These are phyloP conservation scores for Aspergillus quadricinctus DNA, from an alignment of 2,329 filamentous ascomycete genomes.

Conservation along the genomic window DNA sequence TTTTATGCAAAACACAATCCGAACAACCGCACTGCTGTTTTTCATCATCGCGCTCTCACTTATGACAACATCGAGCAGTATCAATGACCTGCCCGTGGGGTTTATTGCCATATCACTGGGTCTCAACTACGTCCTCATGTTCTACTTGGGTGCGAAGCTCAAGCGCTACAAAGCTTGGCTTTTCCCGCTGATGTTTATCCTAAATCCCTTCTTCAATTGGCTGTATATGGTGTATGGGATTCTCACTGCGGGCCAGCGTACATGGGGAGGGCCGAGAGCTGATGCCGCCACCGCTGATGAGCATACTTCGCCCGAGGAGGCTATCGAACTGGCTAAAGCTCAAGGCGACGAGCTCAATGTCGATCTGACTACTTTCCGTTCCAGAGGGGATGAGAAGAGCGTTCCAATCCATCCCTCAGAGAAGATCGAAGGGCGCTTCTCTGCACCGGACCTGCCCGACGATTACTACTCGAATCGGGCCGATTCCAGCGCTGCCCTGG, in stretches of 20 bases:
- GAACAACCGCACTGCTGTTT: constrained; percentile 88
- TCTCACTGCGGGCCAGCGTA: constrained; percentile 88
- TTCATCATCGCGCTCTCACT: constrained; percentile 89
- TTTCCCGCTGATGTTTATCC: constrained; percentile 89
- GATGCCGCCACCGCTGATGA: constrained; percentile 79
- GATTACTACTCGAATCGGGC: constrained; percentile 68
- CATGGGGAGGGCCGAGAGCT: constrained; percentile 90
- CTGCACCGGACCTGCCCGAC: constrained; percentile 62
- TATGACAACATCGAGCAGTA: constrained; percentile 73
- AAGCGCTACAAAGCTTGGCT: constrained; percentile 90
- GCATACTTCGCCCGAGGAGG: constrained; percentile 72
- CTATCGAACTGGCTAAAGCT: constrained; percentile 74
- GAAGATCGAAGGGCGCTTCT: constrained; percentile 73
- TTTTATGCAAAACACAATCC: constrained; percentile 94
- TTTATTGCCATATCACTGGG: constrained; percentile 92
- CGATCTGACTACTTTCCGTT: constrained; percentile 76
- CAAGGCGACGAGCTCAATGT: constrained; percentile 86
- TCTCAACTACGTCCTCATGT: constrained; percentile 90
- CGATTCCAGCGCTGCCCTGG: constrained; percentile 60
- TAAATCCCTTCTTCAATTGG: constrained; percentile 98
- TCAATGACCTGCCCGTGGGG: constrained; percentile 77
- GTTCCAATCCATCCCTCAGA: constrained; percentile 69
- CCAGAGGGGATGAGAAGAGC: constrained; percentile 38
- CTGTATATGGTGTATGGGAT: constrained; percentile 97
- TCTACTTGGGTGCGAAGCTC: constrained; percentile 87